phyloP scores from a whole-genome alignment of 208 protist species.

The Trypanosoma scelopori region DNA sequence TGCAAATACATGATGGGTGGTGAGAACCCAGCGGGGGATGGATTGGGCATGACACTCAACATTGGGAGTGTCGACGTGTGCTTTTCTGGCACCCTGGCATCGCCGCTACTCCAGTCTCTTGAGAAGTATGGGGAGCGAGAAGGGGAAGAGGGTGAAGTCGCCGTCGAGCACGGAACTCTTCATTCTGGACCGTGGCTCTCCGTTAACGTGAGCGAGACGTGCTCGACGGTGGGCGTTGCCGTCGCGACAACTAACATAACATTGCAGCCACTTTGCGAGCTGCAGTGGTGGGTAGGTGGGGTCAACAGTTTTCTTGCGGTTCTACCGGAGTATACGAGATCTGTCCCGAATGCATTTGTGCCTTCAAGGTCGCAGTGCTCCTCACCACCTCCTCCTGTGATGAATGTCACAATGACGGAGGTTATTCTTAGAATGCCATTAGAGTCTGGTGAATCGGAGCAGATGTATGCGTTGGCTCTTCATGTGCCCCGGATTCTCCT shows the following conservation, averaged over 20 bases:
- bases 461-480: neutral
- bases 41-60: conserved; percentile 41
- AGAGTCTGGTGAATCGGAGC: neutral
- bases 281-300: conserved; percentile 61
- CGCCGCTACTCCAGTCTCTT: conserved; percentile 47
- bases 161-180: neutral
- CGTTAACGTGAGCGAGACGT: conserved; percentile 54
- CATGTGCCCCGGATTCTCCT: conserved; percentile 7
- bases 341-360: neutral
- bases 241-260: conserved; percentile 49
- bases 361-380: neutral
- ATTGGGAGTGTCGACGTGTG: conserved; percentile 33
- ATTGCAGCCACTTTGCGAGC: conserved; percentile 54
- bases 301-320: conserved; percentile 10
- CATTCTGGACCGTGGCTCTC: conserved; percentile 40
- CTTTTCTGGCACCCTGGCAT: conserved; percentile 55
- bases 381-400: neutral
- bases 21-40: conserved; percentile 32
- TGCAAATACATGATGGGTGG: conserved; percentile 6
- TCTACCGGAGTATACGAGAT: conserved; percentile 5
- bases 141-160: conserved; percentile 10
- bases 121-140: conserved; percentile 2
- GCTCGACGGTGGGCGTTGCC: conserved; percentile 36
- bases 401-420: conserved; percentile 10
- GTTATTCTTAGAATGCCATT: conserved; percentile 13